Evolutionary conservation across 176 grass and related monocot genomes (phyloP), one percentile per base, ranked within the genome.

Genomic region (Eleusine indica): DNA sequence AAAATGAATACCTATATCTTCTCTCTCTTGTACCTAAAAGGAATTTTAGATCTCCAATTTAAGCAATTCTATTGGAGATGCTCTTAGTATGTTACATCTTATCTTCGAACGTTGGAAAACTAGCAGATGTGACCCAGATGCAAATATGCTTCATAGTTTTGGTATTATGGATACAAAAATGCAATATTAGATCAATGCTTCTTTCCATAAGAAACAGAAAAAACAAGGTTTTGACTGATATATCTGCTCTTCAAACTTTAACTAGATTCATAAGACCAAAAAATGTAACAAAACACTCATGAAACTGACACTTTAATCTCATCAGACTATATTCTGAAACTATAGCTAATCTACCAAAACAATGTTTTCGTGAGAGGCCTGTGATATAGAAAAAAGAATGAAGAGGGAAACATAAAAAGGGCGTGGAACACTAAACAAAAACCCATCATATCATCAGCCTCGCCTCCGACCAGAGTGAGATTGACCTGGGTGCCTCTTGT

Each of bases 401-500:
- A 19, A 30, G 39, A 86, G 18, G 14, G 19, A 21, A 30, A 66
- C 22, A 66, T 17, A 74, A 67, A 57, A 61, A 66, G 41, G 53
- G 28, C 15, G 35, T 71, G 71, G 64, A 81, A 57, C 32, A 70
- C 28, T 77, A 75, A 44, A 86, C 11, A 41, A 75, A 77, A 80
- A 68, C 25, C 48, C 57, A 41, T 43, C 6, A 12, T n/a, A 57
- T 83, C 49, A 90, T 53, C 57, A 66, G 40, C 70, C 52, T 69
- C 75, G 53, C 46, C 75, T 87, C 41, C 46, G 63, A 68, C 80
- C 39, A 2, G 32, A 79, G 42, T 68, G 42, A 43, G 84, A 79
- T 78, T 54, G 75, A 37, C 80, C 51, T 46, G 62, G n/a, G 22
- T 30, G 70, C 40, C 75, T 79, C 74, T 53, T 90, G 51, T 83